Percentiles rank a stretch among this genome's conserved stretches.
Conservation (phyloP, 495 filamentous ascomycete genomes). For the Cetradonia linearis region DNA sequence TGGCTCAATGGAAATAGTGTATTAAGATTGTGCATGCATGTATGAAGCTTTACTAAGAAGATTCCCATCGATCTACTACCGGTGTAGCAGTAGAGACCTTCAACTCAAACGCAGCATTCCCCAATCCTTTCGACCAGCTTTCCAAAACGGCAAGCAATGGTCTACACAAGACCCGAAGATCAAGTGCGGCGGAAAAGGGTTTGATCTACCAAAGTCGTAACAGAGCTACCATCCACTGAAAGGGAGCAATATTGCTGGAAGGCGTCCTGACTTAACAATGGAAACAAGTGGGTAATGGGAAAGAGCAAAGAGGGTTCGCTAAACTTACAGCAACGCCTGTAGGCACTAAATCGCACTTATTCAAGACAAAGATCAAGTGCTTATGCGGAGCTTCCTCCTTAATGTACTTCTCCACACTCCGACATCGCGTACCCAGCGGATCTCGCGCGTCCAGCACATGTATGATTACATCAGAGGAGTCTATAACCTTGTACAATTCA, state of each 20-base stretch:
- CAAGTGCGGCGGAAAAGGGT: conserved; percentile 55
- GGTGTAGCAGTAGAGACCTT: conserved; percentile 46
- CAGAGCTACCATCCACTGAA: conserved; percentile 70
- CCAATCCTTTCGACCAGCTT: conserved; percentile 44
- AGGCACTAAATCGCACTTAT: conserved; percentile 95
- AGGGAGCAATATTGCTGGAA: conserved; percentile 43
- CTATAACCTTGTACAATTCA: conserved; percentile 95
- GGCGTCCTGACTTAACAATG: conserved; percentile 95
- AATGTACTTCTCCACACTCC: conserved; percentile 81
- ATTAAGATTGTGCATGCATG: conserved; percentile 42
- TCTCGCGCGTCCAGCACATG: conserved; percentile 93
- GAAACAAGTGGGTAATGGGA: conserved; percentile 27
- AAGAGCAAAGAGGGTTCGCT: conserved; percentile 15
- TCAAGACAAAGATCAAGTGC: conserved; percentile 82
- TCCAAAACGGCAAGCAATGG: conserved; percentile 69
- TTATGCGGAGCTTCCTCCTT: conserved; percentile 89
- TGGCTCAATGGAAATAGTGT: conserved; percentile 18
- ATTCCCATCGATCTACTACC: conserved; percentile 49
- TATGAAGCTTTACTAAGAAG: conserved; percentile 99
- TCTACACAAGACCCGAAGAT: conserved; percentile 54
- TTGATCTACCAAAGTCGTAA: conserved; percentile 97
- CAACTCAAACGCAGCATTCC: conserved; percentile 83
- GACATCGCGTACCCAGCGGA: conserved; percentile 79
- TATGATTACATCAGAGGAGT: conserved; percentile 90
- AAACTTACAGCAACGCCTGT: conserved; percentile 84